These are phyloP conservation scores for Pyrenochaeta sp. DNA, from an alignment of 2,329 filamentous ascomycete species.

Conservation along the genomic window DNA sequence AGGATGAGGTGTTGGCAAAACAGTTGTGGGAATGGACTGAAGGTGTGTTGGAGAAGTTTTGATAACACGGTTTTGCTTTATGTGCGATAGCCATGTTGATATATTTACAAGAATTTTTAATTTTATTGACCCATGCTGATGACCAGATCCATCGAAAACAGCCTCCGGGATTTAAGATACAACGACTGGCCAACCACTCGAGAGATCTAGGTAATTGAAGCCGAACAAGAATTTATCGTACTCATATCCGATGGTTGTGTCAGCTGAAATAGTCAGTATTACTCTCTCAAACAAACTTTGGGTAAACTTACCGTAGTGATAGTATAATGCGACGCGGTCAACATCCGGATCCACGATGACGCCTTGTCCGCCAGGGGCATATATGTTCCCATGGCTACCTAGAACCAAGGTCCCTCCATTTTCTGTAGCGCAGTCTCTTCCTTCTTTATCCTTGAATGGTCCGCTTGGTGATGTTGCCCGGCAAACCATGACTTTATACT, in stretches of 20 bases:
- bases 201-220: constrained; percentile 14
- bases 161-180: not conserved
- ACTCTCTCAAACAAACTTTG: too few relatives aligned
- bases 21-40: constrained; percentile 30
- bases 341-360: constrained; percentile 15
- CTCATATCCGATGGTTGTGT: constrained; percentile 7
- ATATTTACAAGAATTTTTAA: too few relatives aligned
- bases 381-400: constrained; percentile 56
- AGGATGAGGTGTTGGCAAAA: constrained; percentile 14
- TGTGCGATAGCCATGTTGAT: too few relatives aligned
- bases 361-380: constrained; percentile 29
- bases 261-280: not conserved
- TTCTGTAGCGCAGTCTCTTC: constrained; percentile 49
- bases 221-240: constrained; percentile 11
- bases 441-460: constrained; percentile 51
- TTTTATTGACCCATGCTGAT: too few relatives aligned
- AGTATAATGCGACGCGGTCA: constrained; percentile 20
- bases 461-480: constrained; percentile 58
- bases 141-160: too few relatives aligned
- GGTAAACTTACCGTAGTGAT: constrained; percentile 24
- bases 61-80: too few relatives aligned
- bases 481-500: constrained; percentile 70
- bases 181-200: constrained; percentile 10
- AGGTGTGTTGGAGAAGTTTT: constrained; percentile 12
- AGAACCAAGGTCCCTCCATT: constrained; percentile 67